Conservation (phyloP, 2,329 filamentous ascomycete genomes). For the Blumeria hordei region DNA sequence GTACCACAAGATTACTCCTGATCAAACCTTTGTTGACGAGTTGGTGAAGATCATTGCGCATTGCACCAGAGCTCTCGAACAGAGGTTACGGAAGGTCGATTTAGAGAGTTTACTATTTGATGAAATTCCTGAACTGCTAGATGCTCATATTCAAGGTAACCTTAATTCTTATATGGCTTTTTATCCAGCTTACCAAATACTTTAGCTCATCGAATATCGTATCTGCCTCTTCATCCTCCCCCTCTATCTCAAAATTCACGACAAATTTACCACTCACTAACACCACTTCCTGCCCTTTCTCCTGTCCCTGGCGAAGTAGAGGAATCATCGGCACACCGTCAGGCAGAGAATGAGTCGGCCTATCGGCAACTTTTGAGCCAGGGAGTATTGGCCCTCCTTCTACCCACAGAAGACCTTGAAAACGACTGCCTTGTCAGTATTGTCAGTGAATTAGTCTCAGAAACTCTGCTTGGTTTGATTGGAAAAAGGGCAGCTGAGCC, state of each 20-base stretch:
- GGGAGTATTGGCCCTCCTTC: constrained; percentile 54
- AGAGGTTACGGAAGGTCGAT: constrained; percentile 62
- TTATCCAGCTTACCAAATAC: not conserved
- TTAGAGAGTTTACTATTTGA: constrained; percentile 64
- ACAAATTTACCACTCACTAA: constrained; percentile 61
- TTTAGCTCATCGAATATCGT: constrained; percentile 48
- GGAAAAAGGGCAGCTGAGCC: constrained; percentile 63
- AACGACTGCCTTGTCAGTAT: constrained; percentile 67
- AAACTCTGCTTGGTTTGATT: constrained; percentile 66
- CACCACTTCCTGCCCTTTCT: constrained; percentile 56
- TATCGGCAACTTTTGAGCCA: constrained; percentile 81
- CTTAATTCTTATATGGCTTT: constrained; percentile 5
- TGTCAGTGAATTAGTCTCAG: constrained; percentile 68
- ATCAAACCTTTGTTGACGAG: constrained; percentile 71
- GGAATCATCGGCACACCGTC: constrained; percentile 22
- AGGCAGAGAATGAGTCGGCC: constrained; percentile 51
- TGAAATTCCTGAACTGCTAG: constrained; percentile 62
- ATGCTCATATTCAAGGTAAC: constrained; percentile 58
- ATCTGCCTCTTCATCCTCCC: constrained; percentile 28
- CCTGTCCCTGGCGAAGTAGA: constrained; percentile 38
- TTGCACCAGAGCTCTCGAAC: constrained; percentile 66
- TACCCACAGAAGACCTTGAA: constrained; percentile 80
- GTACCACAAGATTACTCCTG: constrained; percentile 81
- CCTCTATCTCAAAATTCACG: constrained; percentile 37
- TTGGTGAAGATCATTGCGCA: constrained; percentile 80